A percentile compares a stretch with the other conserved stretches of the same genome.
These are phyloP conservation scores for Ustilago curta DNA, from an alignment of 1,284 basidiomycete genomes.

Conservation along the genomic window DNA sequence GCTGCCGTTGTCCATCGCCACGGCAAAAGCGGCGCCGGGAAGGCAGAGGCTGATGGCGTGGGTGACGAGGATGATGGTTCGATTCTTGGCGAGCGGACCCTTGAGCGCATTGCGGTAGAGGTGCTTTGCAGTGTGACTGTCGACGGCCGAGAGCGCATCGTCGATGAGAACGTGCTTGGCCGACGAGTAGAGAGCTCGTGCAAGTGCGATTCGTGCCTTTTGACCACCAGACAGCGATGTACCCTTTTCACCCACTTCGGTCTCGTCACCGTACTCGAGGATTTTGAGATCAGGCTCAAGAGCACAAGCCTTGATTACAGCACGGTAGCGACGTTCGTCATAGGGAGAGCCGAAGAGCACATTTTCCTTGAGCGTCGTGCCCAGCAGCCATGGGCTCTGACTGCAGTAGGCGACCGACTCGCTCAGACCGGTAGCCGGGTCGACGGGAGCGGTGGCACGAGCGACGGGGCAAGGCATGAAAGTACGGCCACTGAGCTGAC, in stretches of 20 bases:
- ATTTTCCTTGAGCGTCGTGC: slow-evolving; percentile 93
- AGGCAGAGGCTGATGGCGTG: slow-evolving; percentile 84
- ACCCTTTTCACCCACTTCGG: slow-evolving; percentile 86
- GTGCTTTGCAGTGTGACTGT: slow-evolving; percentile 85
- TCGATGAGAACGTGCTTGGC: slow-evolving; percentile 87
- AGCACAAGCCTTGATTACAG: slow-evolving; percentile 84
- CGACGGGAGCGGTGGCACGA: slow-evolving; percentile 64
- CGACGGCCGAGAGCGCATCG: slow-evolving; percentile 89
- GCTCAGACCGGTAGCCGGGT: slow-evolving; percentile 75
- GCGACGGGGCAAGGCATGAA: slow-evolving; percentile 73
- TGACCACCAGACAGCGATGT: slow-evolving; percentile 85
- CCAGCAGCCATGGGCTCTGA: slow-evolving; percentile 91
- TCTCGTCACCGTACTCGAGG: slow-evolving; percentile 91
- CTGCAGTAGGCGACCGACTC: slow-evolving; percentile 90
- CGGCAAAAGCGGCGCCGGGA: slow-evolving; percentile 77
- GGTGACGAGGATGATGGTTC: slow-evolving; percentile 84
- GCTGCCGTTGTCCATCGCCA: slow-evolving; percentile 80
- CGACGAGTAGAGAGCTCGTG: slow-evolving; percentile 91
- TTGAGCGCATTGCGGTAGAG: slow-evolving; percentile 77
- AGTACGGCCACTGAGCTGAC: slow-evolving; percentile 71
- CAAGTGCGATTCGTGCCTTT: slow-evolving; percentile 80
- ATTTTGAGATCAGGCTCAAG: slow-evolving; percentile 85
- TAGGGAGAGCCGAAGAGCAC: slow-evolving; percentile 89
- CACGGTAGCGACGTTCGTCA: slow-evolving; percentile 80
- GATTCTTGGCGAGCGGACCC: slow-evolving; percentile 76